A percentile compares a stretch with the other conserved stretches of the same genome.
Evolutionary conservation across 257 asterid genomes (phyloP).

Genomic region (Jasminum sambac): DNA sequence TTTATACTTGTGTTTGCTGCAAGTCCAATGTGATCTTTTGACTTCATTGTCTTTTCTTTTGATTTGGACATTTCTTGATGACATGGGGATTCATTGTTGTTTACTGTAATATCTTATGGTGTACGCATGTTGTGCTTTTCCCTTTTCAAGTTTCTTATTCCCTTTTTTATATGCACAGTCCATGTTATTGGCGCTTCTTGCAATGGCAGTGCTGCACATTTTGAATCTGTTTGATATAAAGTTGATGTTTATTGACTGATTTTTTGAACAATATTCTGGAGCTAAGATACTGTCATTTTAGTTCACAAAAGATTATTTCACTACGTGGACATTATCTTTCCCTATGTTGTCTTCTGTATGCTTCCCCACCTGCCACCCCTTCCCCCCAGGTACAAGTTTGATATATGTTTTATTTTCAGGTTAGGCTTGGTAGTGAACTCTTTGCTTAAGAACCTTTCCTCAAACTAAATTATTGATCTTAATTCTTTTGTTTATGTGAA

Average conservation of each 20-base stretch:
- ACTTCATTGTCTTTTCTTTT: background rate
- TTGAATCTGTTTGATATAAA: background rate
- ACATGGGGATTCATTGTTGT: background rate
- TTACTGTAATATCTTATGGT: background rate
- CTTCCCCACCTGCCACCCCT: background rate
- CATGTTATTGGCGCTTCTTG: background rate
- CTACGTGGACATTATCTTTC: background rate
- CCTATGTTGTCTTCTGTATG: background rate
- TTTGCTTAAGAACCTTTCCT: constrained; percentile 20
- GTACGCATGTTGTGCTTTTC: background rate
- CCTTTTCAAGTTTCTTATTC: background rate
- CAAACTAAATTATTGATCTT: constrained; percentile 30
- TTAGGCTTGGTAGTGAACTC: constrained; percentile 11
- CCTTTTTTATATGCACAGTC: background rate
- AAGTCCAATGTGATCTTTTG: background rate
- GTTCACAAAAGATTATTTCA: background rate
- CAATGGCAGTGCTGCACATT: background rate
- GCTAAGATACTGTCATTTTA: background rate
- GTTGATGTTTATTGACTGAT: background rate
- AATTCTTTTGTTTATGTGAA: constrained; percentile 27
- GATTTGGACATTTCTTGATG: background rate
- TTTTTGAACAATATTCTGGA: background rate
- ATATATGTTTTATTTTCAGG: constrained; percentile 11
- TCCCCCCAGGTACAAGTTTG: background rate
- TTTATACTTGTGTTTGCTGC: background rate